These are phyloP conservation scores for Blastomyces silverae DNA, from an alignment of 2,329 filamentous ascomycete species.

Conservation along the genomic window DNA sequence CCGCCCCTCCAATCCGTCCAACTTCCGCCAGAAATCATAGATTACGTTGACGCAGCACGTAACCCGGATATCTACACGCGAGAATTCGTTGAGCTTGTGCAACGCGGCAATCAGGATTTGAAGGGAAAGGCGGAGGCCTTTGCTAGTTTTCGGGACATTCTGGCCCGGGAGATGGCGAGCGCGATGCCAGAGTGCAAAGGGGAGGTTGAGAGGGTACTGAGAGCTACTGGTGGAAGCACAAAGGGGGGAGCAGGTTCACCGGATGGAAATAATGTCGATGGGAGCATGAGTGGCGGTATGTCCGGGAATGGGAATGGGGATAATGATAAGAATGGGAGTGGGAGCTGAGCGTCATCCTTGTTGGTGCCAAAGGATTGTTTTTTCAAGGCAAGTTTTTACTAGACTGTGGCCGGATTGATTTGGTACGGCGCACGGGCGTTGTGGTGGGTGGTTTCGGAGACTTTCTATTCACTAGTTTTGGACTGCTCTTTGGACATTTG, in stretches of 20 bases:
- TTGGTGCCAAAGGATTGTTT: not conserved
- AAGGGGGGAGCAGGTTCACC: not conserved
- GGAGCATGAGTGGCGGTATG: not conserved
- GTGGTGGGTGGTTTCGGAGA: no score
- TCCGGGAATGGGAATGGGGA: conserved; percentile 6
- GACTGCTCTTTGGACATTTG: no score
- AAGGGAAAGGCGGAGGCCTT: conserved; percentile 57
- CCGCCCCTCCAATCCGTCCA: conserved; percentile 46
- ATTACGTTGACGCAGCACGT: conserved; percentile 56
- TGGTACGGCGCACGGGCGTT: no score
- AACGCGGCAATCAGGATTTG: conserved; percentile 56
- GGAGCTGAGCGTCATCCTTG: not conserved
- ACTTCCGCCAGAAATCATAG: conserved; percentile 56
- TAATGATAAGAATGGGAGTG: not conserved
- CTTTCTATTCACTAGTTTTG: no score
- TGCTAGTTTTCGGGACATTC: conserved; percentile 51
- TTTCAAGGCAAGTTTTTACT: not conserved
- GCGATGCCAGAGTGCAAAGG: conserved; percentile 52
- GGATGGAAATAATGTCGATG: not conserved
- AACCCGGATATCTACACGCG: conserved; percentile 63
- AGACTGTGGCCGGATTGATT: no score
- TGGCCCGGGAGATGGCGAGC: conserved; percentile 52
- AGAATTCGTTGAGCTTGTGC: conserved; percentile 58
- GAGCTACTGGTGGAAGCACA: conserved; percentile 30
- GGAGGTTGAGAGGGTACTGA: conserved; percentile 49